phyloP scores from a whole-genome alignment of 2,329 filamentous ascomycete genomes.

The Nemania diffusa region DNA sequence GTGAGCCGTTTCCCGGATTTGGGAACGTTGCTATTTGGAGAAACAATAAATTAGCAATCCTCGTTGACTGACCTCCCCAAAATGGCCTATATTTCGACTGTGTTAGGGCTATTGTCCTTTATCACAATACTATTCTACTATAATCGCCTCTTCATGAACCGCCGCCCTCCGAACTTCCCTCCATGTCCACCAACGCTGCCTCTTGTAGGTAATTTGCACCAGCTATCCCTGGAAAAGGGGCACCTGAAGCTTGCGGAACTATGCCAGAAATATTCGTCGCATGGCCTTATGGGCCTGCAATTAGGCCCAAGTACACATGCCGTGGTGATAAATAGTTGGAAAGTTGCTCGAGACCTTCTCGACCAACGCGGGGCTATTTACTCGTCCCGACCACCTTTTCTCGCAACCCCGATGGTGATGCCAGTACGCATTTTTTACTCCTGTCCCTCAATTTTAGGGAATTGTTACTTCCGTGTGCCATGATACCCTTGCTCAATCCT shows the following conservation, averaged over 20 bases:
- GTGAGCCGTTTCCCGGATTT: neutral
- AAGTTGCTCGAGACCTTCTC: slow-evolving; percentile 39
- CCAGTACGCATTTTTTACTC: slow-evolving; percentile 7
- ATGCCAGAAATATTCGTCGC: slow-evolving; percentile 30
- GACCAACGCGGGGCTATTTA: slow-evolving; percentile 41
- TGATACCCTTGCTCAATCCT: too few relatives aligned
- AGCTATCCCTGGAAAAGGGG: slow-evolving; percentile 33
- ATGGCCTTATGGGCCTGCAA: slow-evolving; percentile 39
- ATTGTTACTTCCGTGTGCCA: neutral
- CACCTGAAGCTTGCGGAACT: slow-evolving; percentile 39
- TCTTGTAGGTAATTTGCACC: slow-evolving; percentile 42
- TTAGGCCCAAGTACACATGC: slow-evolving; percentile 36
- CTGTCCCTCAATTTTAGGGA: neutral
- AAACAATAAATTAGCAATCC: neutral
- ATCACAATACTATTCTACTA: neutral
- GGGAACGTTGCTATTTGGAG: neutral
- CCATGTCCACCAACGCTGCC: slow-evolving; percentile 38
- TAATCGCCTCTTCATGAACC: neutral
- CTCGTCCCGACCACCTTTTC: slow-evolving; percentile 38
- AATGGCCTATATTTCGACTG: neutral
- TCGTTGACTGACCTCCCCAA: neutral
- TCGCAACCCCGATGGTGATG: slow-evolving; percentile 32
- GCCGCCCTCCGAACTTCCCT: slow-evolving; percentile 33
- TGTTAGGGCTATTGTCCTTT: slow-evolving; percentile 3
- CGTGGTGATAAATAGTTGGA: slow-evolving; percentile 41